Percentiles rank a stretch among this genome's conserved stretches.
Evolutionary conservation across 2,329 filamentous ascomycete species (phyloP).

Genomic region (Neurospora sp.): DNA sequence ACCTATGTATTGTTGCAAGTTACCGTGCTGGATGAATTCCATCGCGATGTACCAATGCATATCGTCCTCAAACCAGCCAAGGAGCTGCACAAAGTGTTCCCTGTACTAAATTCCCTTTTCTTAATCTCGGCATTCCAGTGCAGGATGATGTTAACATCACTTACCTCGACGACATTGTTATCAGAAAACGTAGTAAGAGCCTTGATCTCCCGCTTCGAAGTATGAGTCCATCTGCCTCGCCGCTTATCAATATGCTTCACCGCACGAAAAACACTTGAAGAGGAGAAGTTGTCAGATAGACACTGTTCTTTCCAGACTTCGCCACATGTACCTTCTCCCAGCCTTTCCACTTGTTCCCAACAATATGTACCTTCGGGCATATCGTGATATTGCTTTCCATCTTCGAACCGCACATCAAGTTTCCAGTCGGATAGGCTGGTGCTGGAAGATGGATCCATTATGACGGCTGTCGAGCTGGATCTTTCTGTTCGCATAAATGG

Average conservation of each 20-base stretch:
- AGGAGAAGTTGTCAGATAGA: not conserved
- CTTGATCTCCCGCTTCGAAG: not conserved
- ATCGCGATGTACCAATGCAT: conserved; percentile 4
- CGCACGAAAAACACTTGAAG: not conserved
- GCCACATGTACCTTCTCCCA: not conserved
- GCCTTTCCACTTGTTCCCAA: not conserved
- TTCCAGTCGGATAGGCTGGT: too few relatives aligned
- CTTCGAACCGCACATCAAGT: too few relatives aligned
- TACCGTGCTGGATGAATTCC: conserved; percentile 5
- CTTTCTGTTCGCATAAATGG: too few relatives aligned
- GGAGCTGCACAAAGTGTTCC: conserved; percentile 1
- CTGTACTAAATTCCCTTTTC: not conserved
- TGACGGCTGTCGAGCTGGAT: too few relatives aligned
- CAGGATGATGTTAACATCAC: too few relatives aligned
- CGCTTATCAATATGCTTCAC: not conserved
- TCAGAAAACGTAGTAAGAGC: not conserved
- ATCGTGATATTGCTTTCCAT: not conserved
- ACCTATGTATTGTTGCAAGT: not conserved
- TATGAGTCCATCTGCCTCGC: not conserved
- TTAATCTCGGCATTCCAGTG: too few relatives aligned
- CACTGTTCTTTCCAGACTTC: not conserved
- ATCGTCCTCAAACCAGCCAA: conserved; percentile 2
- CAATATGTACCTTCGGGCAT: not conserved
- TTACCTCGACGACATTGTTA: not conserved
- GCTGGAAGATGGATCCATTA: too few relatives aligned